phyloP scores from a whole-genome alignment of 352 stramenopile genomes.

The Aphanomyces cochlioides region DNA sequence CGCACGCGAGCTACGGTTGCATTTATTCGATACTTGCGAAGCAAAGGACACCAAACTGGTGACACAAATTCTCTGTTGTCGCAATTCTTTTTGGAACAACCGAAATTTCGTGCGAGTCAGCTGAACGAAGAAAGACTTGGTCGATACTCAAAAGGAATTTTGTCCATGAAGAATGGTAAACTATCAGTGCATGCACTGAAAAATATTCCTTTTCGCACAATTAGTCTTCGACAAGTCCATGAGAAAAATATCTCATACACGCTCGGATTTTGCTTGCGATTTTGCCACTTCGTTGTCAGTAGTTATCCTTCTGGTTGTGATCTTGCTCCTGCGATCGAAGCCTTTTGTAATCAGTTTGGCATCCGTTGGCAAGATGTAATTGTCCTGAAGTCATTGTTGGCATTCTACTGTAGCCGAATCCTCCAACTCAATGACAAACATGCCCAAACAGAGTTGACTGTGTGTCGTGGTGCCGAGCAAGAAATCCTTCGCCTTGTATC shows the following conservation, averaged over 20 bases:
- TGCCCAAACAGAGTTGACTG: not conserved
- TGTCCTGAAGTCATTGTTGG: conserved; percentile 7
- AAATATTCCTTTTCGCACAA: not conserved
- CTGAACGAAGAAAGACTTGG: not conserved
- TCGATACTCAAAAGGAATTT: conserved; percentile 8
- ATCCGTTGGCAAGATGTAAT: not conserved
- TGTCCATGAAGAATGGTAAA: not conserved
- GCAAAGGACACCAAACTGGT: not conserved
- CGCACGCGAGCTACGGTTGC: conserved; percentile 5
- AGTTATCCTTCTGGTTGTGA: not conserved
- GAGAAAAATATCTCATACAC: not conserved
- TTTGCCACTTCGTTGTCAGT: conserved; percentile 5
- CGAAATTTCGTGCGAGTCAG: not conserved
- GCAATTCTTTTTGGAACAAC: not conserved
- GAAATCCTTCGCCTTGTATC: not conserved
- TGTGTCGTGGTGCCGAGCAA: not conserved
- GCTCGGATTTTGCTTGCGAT: conserved; percentile 6
- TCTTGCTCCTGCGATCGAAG: not conserved
- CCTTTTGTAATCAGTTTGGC: conserved; percentile 1
- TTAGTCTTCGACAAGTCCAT: not conserved
- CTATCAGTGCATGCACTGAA: conserved; percentile 1
- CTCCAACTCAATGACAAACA: not conserved
- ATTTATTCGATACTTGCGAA: conserved; percentile 14
- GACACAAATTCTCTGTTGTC: not conserved
- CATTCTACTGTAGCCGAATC: conserved; percentile 6